Percentiles rank a stretch among this genome's conserved stretches.
Evolutionary conservation across 805 yeast genomes (phyloP).

Genomic region (Komagataella phaffii): DNA sequence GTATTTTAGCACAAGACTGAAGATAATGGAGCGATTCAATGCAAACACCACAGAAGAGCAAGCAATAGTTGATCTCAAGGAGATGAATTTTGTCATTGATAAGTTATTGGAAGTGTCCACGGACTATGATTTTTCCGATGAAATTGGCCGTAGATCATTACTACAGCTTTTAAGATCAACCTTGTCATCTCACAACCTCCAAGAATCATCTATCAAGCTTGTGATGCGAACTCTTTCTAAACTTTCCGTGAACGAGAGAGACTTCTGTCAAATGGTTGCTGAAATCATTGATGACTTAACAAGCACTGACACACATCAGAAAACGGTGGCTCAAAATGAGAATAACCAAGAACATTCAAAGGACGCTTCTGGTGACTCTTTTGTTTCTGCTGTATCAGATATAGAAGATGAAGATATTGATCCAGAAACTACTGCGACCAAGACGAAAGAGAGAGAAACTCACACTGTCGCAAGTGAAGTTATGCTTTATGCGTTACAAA

Average conservation of each 20-base stretch:
- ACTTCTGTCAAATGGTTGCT: slow-evolving; percentile 72
- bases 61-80: slow-evolving; percentile 33
- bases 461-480: slow-evolving; percentile 28
- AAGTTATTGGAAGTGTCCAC: slow-evolving; percentile 59
- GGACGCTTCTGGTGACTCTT: slow-evolving; percentile 18
- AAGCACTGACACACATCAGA: slow-evolving; percentile 27
- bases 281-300: slow-evolving; percentile 79
- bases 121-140: slow-evolving; percentile 79
- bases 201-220: slow-evolving; percentile 38
- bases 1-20: background rate
- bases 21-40: slow-evolving; percentile 5
- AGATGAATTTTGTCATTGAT: slow-evolving; percentile 58
- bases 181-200: slow-evolving; percentile 41
- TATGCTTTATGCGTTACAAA: slow-evolving; percentile 47
- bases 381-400: slow-evolving; percentile 30
- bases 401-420: slow-evolving; percentile 14
- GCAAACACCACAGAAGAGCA: slow-evolving; percentile 9
- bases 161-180: slow-evolving; percentile 42
- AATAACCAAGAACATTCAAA: slow-evolving; percentile 20
- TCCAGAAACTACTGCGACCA: slow-evolving; percentile 9
- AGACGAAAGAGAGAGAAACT: slow-evolving; percentile 21
- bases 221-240: slow-evolving; percentile 55
- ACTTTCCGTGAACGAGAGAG: slow-evolving; percentile 66
- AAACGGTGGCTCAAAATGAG: slow-evolving; percentile 12
- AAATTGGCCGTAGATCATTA: slow-evolving; percentile 76